phyloP scores from a whole-genome alignment of 1,139 yeast genomes.

The Chernovozyma sophiae-reginae region DNA sequence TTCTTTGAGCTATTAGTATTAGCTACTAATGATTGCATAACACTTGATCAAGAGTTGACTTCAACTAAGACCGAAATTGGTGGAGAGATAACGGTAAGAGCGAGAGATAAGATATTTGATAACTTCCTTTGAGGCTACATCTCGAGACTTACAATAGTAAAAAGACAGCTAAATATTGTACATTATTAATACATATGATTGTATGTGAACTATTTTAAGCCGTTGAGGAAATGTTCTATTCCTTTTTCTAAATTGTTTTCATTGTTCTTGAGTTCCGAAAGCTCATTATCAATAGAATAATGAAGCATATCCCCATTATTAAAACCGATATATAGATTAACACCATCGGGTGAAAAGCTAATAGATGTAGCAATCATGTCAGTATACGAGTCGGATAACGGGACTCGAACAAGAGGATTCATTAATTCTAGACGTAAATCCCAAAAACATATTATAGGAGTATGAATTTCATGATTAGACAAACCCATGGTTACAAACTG shows the following conservation, averaged over 20 bases:
- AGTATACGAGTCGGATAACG: slow-evolving; percentile 6
- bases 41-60: slow-evolving; percentile 48
- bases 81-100: slow-evolving; percentile 52
- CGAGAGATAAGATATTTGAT: slow-evolving; percentile 48
- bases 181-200: slow-evolving; percentile 1
- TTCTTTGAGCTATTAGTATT: slow-evolving; percentile 82
- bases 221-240: not conserved
- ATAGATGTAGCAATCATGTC: slow-evolving; percentile 14
- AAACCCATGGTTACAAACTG: slow-evolving; percentile 51
- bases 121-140: slow-evolving; percentile 26
- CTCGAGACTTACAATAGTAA: not conserved
- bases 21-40: slow-evolving; percentile 73
- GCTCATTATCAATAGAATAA: slow-evolving; percentile 17
- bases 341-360: slow-evolving; percentile 21
- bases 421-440: slow-evolving; percentile 40
- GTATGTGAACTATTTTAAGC: not conserved
- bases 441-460: slow-evolving; percentile 51
- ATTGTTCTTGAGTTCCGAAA: too few species aligned
- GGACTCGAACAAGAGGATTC: slow-evolving; percentile 30
- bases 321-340: slow-evolving; percentile 21
- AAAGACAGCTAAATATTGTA: not conserved
- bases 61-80: slow-evolving; percentile 37
- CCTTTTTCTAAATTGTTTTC: not conserved
- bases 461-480: slow-evolving; percentile 8
- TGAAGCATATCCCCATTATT: slow-evolving; percentile 21